These are phyloP conservation scores for Brasenia schreberi DNA, from an alignment of 164 flowering plant genomes.

Conservation along the genomic window DNA sequence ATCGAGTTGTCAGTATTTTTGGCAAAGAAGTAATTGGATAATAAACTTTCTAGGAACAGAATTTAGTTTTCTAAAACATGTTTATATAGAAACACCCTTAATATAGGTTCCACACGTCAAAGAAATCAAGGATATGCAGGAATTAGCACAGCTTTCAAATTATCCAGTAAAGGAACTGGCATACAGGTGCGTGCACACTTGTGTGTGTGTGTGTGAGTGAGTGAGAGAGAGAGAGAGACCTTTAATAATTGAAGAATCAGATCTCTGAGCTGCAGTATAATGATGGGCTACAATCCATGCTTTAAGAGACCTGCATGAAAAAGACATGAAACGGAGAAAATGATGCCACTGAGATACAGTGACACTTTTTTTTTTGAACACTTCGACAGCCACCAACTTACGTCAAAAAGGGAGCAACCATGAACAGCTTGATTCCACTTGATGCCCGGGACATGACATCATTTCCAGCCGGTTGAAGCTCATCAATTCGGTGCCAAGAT, in stretches of 20 bases:
- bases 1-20: not conserved
- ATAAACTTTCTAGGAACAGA: not conserved
- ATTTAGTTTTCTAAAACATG: not conserved
- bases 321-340: not conserved
- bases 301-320: slow-evolving; percentile 53
- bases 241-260: slow-evolving; percentile 42
- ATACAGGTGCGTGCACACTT: not conserved
- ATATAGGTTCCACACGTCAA: not conserved
- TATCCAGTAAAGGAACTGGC: not conserved
- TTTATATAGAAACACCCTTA: not conserved
- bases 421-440: slow-evolving; percentile 79
- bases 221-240: slow-evolving; percentile 24
- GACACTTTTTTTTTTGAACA: not conserved
- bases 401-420: slow-evolving; percentile 86
- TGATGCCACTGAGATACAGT: not conserved
- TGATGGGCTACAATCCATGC: slow-evolving; percentile 65
- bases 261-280: slow-evolving; percentile 33
- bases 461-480: slow-evolving; percentile 56
- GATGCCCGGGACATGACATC: slow-evolving; percentile 65
- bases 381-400: slow-evolving; percentile 19
- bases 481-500: slow-evolving; percentile 89
- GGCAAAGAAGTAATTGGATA: not conserved
- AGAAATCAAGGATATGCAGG: not conserved
- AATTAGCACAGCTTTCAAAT: too few species aligned
- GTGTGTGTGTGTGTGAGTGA: not conserved